Conservation (phyloP, 1,284 basidiomycete species). For the Agroathelia rolfsii region DNA sequence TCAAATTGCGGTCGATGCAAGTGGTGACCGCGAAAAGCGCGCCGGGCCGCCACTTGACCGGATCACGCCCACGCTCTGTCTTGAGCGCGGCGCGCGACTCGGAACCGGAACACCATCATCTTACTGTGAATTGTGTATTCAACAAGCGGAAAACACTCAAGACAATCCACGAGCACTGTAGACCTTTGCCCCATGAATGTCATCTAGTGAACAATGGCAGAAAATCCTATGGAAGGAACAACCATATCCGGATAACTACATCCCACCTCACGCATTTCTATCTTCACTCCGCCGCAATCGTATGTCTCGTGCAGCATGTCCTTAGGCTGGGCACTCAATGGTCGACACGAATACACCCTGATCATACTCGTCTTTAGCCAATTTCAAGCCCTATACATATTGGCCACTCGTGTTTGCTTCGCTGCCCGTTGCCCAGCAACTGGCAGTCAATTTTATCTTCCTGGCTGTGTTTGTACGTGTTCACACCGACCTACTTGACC, state of each 20-base stretch:
- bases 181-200: too few relatives aligned
- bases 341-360: constrained; percentile 8
- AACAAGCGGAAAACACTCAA: too few relatives aligned
- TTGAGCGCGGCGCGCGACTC: too few relatives aligned
- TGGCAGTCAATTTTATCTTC: constrained; percentile 75
- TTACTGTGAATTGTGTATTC: too few relatives aligned
- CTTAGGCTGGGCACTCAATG: constrained; percentile 10
- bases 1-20: too few relatives aligned
- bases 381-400: constrained; percentile 69
- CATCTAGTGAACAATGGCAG: too few relatives aligned
- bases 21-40: too few relatives aligned
- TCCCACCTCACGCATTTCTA: constrained; percentile 73
- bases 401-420: constrained; percentile 63
- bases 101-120: too few relatives aligned
- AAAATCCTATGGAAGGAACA: constrained; percentile 81
- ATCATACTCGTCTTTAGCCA: constrained; percentile 39
- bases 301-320: constrained; percentile 33
- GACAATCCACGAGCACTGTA: too few relatives aligned
- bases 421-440: constrained; percentile 78
- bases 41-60: too few relatives aligned
- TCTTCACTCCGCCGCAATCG: constrained; percentile 71
- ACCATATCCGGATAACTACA: constrained; percentile 77
- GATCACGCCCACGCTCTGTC: too few relatives aligned
- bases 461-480: constrained; percentile 72
- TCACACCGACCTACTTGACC: constrained; percentile 52